These are phyloP conservation scores for Eucalyptus shirleyi DNA, from an alignment of 345 rosid species.

Conservation along the genomic window DNA sequence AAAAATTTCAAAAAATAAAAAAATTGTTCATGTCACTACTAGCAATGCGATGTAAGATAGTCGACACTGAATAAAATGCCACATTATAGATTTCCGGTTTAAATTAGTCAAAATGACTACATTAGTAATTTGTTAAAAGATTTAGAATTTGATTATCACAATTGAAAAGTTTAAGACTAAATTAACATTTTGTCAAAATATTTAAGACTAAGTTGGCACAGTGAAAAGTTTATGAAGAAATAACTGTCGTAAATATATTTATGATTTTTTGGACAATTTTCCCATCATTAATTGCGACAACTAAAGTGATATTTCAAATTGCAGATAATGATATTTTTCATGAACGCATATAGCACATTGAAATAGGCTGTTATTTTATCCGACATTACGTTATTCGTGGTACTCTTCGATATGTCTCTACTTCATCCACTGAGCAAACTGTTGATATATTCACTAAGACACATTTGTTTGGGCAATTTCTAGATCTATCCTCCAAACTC, in stretches of 20 bases:
- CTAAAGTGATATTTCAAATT: not conserved
- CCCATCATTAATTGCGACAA: not conserved
- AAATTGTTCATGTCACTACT: not conserved
- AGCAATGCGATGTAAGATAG: no score
- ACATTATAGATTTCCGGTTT: no score
- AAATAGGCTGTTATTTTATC: no score
- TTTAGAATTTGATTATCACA: not conserved
- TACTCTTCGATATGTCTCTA: not conserved
- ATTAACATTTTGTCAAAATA: no score
- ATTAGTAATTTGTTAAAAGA: no score
- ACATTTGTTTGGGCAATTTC: not conserved
- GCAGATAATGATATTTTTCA: not conserved
- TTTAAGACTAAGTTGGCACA: no score
- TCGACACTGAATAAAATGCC: accelerated
- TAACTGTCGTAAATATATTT: no score
- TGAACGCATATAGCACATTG: not conserved
- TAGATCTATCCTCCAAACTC: not conserved
- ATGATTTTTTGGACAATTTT: not conserved
- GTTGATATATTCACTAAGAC: not conserved
- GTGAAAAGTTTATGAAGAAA: no score
- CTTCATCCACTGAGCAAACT: not conserved
- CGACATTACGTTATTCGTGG: not conserved
- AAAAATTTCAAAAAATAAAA: no score
- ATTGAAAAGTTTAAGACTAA: not conserved
- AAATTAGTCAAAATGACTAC: no score